phyloP scores from a whole-genome alignment of 495 filamentous ascomycete species.

The Neurospora hispaniola region DNA sequence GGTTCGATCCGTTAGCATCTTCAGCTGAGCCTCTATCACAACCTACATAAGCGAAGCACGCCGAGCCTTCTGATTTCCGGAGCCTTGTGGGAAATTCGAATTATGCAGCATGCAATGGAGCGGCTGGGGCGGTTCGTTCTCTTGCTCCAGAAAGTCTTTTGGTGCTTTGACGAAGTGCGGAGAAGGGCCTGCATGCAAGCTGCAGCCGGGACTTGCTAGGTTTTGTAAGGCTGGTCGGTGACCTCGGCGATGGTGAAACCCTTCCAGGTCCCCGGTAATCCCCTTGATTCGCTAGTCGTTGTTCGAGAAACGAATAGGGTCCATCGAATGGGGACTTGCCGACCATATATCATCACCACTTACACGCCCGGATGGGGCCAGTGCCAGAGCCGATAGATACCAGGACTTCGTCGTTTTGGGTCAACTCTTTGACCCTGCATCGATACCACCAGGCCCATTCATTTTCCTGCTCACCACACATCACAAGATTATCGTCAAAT shows the following conservation, averaged over 20 bases:
- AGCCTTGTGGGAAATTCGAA: background rate
- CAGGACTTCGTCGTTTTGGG: background rate
- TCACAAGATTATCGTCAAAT: background rate
- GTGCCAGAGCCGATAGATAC: background rate
- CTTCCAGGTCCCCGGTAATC: background rate
- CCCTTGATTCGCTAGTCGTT: background rate
- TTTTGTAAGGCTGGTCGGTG: background rate
- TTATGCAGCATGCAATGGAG: background rate
- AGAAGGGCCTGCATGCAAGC: background rate
- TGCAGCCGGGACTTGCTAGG: background rate
- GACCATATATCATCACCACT: background rate
- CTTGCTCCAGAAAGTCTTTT: background rate
- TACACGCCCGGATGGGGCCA: background rate
- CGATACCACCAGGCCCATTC: background rate
- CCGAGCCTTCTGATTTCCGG: background rate
- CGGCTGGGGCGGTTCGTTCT: background rate
- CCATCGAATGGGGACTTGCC: background rate
- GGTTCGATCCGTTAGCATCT: background rate
- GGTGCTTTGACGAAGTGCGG: background rate
- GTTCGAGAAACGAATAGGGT: background rate
- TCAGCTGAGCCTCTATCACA: background rate
- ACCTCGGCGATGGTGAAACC: background rate
- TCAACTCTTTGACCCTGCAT: background rate
- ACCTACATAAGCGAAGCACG: background rate
- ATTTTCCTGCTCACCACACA: background rate